Base-by-base conservation (phyloP, 495 filamentous ascomycete genomes). In the Aspergillus egyptiacus region DNA sequence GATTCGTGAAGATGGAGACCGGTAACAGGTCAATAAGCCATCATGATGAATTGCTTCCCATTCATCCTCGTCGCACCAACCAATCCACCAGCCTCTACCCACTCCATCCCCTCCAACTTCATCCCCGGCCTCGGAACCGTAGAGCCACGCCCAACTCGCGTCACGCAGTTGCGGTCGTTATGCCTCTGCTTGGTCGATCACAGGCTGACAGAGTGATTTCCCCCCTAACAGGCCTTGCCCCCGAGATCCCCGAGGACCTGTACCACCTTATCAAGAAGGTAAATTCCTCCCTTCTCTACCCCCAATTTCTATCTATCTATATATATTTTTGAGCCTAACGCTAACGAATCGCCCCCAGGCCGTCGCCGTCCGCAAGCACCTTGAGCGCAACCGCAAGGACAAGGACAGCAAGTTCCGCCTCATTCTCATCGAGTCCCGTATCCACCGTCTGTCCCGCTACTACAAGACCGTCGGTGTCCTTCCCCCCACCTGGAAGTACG, bases 261-360 rank as follows among this genome's bases (percentile, higher is more conserved):
- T 89, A 89, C 81, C 87, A 91, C 86, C 82, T 98, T 70, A 97
- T 98, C 84, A 96, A 96, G 85, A 98, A 98, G 87, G 91, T 91
- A 69, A 59, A 72, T 23, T 27, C 27, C 28, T 31, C 17, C 37
- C 15, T 50, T 20, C 31, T 33, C 15, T 34, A 36, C 18, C 9
- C 25, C 7, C n/a, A 9, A 6, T 6, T 30, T 18, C 13, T 18
- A 17, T 23, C 31, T 54, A n/a, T n/a, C n/a, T n/a, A n/a, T n/a
- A n/a, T 4, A 23, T 28, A 13, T n/a, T 28, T 19, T 40, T 6
- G n/a, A 13, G 18, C 41, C n/a, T 6, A 19, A 17, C 13, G 17
- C 27, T 24, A 41, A 33, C 13, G 15, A 33, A n/a, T n/a, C n/a
- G 6, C 4, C 35, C 6, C 20, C 28, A 90, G 89, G 91, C 91